Conservation (phyloP, 805 yeast species). For the Candida krabiensis region DNA sequence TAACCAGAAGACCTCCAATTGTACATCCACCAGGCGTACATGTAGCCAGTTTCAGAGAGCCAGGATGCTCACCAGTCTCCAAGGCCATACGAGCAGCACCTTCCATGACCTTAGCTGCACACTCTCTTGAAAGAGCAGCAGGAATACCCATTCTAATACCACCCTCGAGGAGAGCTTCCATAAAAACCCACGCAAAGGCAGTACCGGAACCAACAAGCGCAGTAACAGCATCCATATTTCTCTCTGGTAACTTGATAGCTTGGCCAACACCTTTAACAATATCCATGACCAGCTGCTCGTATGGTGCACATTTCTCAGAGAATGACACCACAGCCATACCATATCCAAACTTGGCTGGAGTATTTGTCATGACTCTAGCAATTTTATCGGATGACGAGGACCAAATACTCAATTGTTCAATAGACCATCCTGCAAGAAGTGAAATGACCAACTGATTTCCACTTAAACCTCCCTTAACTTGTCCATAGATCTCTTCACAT, state of each 20-base stretch:
- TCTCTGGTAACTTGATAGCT: conserved; percentile 73
- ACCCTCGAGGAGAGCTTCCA: conserved; percentile 92
- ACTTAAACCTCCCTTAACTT: conserved; percentile 46
- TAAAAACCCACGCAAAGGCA: conserved; percentile 84
- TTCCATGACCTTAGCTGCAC: conserved; percentile 91
- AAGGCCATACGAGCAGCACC: conserved; percentile 93
- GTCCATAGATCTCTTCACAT: conserved; percentile 56
- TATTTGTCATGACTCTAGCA: conserved; percentile 96
- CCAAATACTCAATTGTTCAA: conserved; percentile 57
- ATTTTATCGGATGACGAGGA: conserved; percentile 46
- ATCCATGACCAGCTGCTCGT: conserved; percentile 48
- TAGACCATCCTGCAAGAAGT: conserved; percentile 90
- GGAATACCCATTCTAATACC: conserved; percentile 95
- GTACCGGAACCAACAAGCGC: conserved; percentile 96
- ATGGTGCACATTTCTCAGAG: conserved; percentile 47
- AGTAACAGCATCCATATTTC: conserved; percentile 95
- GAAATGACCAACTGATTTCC: conserved; percentile 54
- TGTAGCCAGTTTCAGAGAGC: conserved; percentile 79
- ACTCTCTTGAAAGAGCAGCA: conserved; percentile 71
- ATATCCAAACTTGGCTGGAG: conserved; percentile 89
- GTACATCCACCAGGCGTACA: conserved; percentile 99
- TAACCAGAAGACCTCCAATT: conserved; percentile 86
- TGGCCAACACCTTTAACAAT: conserved; percentile 66
- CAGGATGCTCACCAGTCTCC: conserved; percentile 83
- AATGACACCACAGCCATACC: conserved; percentile 95